A percentile compares a stretch with the other conserved stretches of the same genome.
Conservation (phyloP, 495 filamentous ascomycete species). For the Trichoderma erinaceum region DNA sequence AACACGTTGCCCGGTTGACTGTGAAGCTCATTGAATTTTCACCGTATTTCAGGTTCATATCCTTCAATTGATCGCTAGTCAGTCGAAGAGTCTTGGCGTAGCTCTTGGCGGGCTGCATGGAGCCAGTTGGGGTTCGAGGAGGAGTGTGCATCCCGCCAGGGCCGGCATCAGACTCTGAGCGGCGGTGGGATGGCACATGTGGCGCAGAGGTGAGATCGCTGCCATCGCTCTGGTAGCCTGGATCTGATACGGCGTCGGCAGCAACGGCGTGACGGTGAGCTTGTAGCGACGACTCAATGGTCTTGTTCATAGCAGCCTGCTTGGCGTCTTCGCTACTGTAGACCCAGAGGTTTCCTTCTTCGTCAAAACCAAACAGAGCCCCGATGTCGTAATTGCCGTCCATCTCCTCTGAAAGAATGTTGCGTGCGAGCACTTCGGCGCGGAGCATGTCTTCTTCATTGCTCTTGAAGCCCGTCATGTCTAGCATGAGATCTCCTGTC, state of each 20-base stretch:
- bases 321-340: conserved; percentile 97
- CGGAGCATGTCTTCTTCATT: conserved; percentile 85
- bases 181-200: conserved; percentile 31
- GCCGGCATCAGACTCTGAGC: conserved; percentile 63
- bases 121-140: conserved; percentile 64
- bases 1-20: conserved; percentile 88
- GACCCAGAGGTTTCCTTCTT: conserved; percentile 95
- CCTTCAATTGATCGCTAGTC: conserved; percentile 91
- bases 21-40: conserved; percentile 92
- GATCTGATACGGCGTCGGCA: conserved; percentile 79
- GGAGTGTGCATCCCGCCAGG: conserved; percentile 64
- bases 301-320: conserved; percentile 53
- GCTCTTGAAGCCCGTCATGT: conserved; percentile 95
- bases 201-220: conserved; percentile 38
- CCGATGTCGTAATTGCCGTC: conserved; percentile 96
- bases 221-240: conserved; percentile 84
- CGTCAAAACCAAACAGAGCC: conserved; percentile 88
- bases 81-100: conserved; percentile 97
- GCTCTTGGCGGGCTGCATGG: conserved; percentile 58
- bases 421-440: conserved; percentile 89
- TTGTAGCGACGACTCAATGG: conserved; percentile 36
- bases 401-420: conserved; percentile 88
- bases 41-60: conserved; percentile 73
- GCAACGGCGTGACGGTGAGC: conserved; percentile 28
- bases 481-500: conserved; percentile 92